Conservation (phyloP, 1,284 basidiomycete genomes). For the Cutaneotrichosporon mucoides region DNA sequence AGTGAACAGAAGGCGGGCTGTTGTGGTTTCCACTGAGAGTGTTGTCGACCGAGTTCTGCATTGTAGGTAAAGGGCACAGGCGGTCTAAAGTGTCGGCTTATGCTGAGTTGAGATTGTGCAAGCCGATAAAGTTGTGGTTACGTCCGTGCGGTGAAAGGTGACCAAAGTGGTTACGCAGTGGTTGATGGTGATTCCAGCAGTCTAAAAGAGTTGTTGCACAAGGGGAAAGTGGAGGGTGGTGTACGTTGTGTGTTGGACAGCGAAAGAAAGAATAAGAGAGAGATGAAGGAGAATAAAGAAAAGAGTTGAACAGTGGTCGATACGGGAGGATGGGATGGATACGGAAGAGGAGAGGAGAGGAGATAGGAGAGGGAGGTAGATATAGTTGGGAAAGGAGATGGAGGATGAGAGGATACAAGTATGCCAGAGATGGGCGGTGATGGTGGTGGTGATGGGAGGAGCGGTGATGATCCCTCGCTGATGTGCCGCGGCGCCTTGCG, state of each 20-base stretch:
- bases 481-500: too few relatives aligned
- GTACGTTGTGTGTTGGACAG: too few relatives aligned
- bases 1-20: neutral
- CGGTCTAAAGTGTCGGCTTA: too few relatives aligned
- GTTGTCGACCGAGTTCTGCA: slow-evolving; percentile 4
- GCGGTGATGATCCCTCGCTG: too few relatives aligned
- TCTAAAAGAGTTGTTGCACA: slow-evolving; percentile 1
- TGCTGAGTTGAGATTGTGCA: too few relatives aligned
- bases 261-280: too few relatives aligned
- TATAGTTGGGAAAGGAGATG: neutral
- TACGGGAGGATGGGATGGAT: too few relatives aligned
- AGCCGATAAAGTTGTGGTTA: neutral
- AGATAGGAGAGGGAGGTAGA: neutral
- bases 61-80: neutral
- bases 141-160: neutral
- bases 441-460: neutral
- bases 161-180: neutral
- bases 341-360: neutral
- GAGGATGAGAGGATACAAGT: neutral
- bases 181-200: neutral
- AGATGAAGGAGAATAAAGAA: too few relatives aligned
- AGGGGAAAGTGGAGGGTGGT: neutral
- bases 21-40: neutral
- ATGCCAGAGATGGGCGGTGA: neutral
- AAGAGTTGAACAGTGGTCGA: too few relatives aligned